Percentiles rank a stretch among this genome's conserved stretches.
Conservation (phyloP, 176 grass and related monocot genomes). For the Oryza nivara region DNA sequence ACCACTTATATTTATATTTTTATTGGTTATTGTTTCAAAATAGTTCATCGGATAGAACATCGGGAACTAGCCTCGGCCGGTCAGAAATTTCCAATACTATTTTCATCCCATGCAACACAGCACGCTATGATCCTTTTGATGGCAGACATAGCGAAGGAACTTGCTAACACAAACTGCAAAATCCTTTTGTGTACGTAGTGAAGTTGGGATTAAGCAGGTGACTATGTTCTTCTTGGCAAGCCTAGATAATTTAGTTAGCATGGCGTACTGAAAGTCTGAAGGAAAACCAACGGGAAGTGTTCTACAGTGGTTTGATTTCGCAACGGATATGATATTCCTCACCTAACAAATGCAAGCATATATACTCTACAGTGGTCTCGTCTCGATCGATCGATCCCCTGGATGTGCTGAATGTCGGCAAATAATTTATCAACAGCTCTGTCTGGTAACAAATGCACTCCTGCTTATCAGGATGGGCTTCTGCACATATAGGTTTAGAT, state of each 20-base stretch:
- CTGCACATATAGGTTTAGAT: neutral
- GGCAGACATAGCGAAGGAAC: neutral
- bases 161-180: neutral
- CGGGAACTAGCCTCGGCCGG: no score
- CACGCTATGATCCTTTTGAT: neutral
- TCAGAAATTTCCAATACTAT: no score
- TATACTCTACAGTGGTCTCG: neutral
- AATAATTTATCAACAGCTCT: neutral
- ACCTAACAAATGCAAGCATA: neutral
- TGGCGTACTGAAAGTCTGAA: neutral
- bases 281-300: neutral
- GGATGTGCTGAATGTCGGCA: neutral
- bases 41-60: no score
- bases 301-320: neutral
- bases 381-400: neutral
- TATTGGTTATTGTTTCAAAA: no score
- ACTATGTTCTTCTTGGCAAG: neutral
- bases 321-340: neutral
- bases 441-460: no score
- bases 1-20: no score
- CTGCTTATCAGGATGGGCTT: neutral
- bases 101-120: neutral
- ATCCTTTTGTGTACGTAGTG: neutral
- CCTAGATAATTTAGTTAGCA: neutral
- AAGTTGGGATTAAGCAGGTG: neutral